Conservation (phyloP, 345 rosid species). For the Populus davidiana region DNA sequence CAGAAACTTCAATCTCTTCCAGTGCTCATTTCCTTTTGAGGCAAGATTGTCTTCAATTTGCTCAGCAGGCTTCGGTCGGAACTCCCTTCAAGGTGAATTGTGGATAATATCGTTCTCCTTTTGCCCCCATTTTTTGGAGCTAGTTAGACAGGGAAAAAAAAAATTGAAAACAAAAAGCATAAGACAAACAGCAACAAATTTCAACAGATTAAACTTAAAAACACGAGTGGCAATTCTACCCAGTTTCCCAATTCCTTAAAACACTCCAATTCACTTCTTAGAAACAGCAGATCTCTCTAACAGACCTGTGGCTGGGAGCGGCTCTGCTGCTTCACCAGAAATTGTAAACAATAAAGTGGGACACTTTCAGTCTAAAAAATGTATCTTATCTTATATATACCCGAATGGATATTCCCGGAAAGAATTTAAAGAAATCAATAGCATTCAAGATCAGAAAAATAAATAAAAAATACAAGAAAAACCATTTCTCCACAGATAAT, state of each 20-base stretch:
- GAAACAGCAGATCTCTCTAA: conserved; percentile 18
- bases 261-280: neutral
- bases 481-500: conserved; percentile 27
- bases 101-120: conserved; percentile 3
- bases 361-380: neutral
- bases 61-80: neutral
- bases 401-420: neutral
- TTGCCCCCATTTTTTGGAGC: conserved; percentile 6
- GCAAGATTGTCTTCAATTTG: conserved; percentile 2
- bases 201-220: conserved; percentile 3
- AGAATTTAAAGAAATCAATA: conserved; percentile 25
- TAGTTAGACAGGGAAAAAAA: conserved; percentile 2
- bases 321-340: neutral
- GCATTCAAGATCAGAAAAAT: too few relatives aligned
- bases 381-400: neutral
- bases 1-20: neutral
- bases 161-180: neutral
- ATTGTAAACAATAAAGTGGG: neutral
- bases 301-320: neutral
- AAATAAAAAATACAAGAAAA: too few relatives aligned
- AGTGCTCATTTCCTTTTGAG: neutral
- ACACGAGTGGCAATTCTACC: neutral
- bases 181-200: neutral
- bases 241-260: neutral
- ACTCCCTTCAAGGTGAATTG: neutral